Evolutionary conservation across 169 alveolate genomes (phyloP), one percentile per base, ranked within the genome.

Genomic region (Cyclospora cayetanensis): DNA sequence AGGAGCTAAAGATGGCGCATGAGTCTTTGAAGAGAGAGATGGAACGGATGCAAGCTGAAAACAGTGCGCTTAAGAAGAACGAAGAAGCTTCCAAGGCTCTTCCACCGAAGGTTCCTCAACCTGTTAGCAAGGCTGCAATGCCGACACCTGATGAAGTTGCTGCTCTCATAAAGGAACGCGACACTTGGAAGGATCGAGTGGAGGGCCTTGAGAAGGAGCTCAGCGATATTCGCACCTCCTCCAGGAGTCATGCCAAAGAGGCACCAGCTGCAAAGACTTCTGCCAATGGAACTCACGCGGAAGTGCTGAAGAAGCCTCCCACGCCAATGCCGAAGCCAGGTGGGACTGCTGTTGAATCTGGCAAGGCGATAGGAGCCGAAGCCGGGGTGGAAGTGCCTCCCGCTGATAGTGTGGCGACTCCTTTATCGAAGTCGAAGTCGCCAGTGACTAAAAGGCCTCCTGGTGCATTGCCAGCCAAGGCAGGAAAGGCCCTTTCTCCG

Each of bases 1-100:
- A 80, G 50, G 90, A 80, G 53, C 25, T 80, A 11, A 80, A 80
- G 74, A 53, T 27, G 55, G 90, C 90, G 9, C 35, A 80, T 55
- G 90, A 52, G 60, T 29, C 72, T 63, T 55, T 80, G 34, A 52
- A 80, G 52, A 80, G 42, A 35, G 50, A 80, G 39, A 53, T 80
- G 55, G 41, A 29, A 63, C 31, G 22, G 11, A 31, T 80, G 76
- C 90, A 66, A 52, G 74, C 3, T 15, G 90, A 80, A 29, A 29
- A 41, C 52, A 55, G 35, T 35, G 4, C 76, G 25, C 42, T 80
- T n/a, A n/a, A 52, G 35, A 34, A n/a, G 72, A 35, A 2, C 22
- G 77, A 11, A 50, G 66, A 12, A 25, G 76, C 50, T 29, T 29
- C 15, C 53, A 15, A 80, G 53, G 15, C 11, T 52, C 55, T 76